Conservation (phyloP, 768 basidiomycete species). For the Boletus reticulatus region DNA sequence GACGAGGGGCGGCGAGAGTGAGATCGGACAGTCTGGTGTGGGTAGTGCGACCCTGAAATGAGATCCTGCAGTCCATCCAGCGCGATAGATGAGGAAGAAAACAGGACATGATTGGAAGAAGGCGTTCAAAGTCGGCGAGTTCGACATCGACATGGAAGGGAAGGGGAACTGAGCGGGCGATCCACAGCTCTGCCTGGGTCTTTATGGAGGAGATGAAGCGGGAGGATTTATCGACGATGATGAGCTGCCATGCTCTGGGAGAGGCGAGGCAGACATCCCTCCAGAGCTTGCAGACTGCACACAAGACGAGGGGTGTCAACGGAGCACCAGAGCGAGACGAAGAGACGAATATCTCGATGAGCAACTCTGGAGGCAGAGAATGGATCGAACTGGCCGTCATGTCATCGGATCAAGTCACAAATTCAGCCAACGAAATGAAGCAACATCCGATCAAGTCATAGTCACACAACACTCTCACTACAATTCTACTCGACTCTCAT, state of each 20-base stretch:
- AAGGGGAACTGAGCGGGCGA: constrained; percentile 50
- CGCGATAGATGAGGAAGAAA: constrained; percentile 55
- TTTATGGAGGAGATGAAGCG: constrained; percentile 39
- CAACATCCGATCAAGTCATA: too few relatives aligned
- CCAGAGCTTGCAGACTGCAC: constrained; percentile 60
- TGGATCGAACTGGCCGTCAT: constrained; percentile 14
- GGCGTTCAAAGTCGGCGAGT: constrained; percentile 44
- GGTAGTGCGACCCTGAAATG: constrained; percentile 31
- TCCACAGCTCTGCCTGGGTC: constrained; percentile 52
- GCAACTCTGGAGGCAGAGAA: constrained; percentile 56
- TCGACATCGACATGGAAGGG: constrained; percentile 54
- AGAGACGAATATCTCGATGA: constrained; percentile 56
- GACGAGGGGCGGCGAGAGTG: constrained; percentile 15
- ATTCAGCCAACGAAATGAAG: too few relatives aligned
- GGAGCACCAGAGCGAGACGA: constrained; percentile 43
- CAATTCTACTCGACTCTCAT: too few relatives aligned
- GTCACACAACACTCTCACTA: too few relatives aligned
- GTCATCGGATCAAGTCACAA: too few relatives aligned
- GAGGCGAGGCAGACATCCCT: constrained; percentile 48
- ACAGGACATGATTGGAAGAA: constrained; percentile 64
- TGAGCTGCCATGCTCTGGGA: constrained; percentile 60
- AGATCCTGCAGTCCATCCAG: constrained; percentile 53
- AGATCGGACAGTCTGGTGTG: constrained; percentile 30
- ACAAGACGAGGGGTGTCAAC: constrained; percentile 47
- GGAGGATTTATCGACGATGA: constrained; percentile 47